Conservation (phyloP, 768 basidiomycete species). For the Phylloporus rhodoxanthus region DNA sequence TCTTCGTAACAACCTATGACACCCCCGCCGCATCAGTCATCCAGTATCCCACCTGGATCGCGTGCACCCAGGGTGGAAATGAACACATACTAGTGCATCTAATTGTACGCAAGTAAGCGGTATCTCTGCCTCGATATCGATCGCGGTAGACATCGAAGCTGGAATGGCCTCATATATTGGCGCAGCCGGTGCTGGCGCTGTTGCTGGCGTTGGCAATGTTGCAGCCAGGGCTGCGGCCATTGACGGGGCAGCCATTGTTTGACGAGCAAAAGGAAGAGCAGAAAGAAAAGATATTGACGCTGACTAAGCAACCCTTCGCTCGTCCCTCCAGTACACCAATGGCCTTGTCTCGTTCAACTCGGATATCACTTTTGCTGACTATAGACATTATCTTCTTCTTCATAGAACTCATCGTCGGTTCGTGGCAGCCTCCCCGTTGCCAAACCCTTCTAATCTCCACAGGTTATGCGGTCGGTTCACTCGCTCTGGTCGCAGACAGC, state of each 20-base stretch:
- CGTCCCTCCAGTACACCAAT: constrained; percentile 13
- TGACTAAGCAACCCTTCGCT: constrained; percentile 18
- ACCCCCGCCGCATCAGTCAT: constrained; percentile 15
- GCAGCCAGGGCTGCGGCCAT: constrained; percentile 94
- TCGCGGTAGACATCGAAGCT: constrained; percentile 84
- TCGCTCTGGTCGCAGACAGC: constrained; percentile 92
- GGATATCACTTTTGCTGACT: constrained; percentile 68
- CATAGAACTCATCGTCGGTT: constrained; percentile 77
- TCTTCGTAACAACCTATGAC: constrained; percentile 81
- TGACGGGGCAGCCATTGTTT: constrained; percentile 73
- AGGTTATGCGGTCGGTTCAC: constrained; percentile 95
- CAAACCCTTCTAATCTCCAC: constrained; percentile 9
- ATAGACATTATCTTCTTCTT: constrained; percentile 88
- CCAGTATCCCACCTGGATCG: constrained; percentile 4
- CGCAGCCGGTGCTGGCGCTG: constrained; percentile 54
- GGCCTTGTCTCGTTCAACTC: constrained; percentile 57
- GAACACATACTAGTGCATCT: constrained; percentile 69
- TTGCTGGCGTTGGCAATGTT: constrained; percentile 57
- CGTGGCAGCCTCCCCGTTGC: constrained; percentile 20
- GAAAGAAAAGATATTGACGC: background rate
- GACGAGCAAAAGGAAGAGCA: too few relatives aligned
- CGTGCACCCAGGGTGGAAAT: constrained; percentile 1
- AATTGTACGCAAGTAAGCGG: constrained; percentile 74
- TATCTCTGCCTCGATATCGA: constrained; percentile 91
- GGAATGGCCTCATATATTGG: constrained; percentile 84